Evolutionary conservation across 495 filamentous ascomycete genomes (phyloP).

Genomic region (Pseudevernia furfuracea): DNA sequence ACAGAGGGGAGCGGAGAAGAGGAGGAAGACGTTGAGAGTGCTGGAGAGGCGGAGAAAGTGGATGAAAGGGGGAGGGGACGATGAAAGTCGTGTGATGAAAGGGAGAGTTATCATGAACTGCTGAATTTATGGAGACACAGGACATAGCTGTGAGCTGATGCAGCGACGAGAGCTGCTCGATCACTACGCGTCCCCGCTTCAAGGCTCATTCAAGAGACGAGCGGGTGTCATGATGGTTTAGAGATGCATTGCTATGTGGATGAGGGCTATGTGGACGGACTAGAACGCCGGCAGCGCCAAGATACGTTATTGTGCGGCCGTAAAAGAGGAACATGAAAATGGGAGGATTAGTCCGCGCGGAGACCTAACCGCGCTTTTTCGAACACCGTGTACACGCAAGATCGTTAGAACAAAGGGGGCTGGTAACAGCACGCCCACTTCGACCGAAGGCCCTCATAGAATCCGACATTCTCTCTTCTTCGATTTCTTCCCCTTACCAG

Average conservation of each 20-base stretch:
- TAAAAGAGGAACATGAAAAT: not conserved
- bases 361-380: not conserved
- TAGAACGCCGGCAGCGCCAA: slow-evolving; percentile 7
- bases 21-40: slow-evolving; percentile 24
- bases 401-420: slow-evolving; percentile 36
- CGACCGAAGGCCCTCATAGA: slow-evolving; percentile 41
- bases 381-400: slow-evolving; percentile 16
- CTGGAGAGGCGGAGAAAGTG: slow-evolving; percentile 14
- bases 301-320: slow-evolving; percentile 1
- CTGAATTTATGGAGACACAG: not conserved
- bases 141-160: not conserved
- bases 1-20: slow-evolving; percentile 30
- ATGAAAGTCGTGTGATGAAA: slow-evolving; percentile 15
- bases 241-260: slow-evolving; percentile 14
- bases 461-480: slow-evolving; percentile 64
- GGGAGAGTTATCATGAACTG: not conserved
- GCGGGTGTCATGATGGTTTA: slow-evolving; percentile 12
- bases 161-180: not conserved
- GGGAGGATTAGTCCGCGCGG: not conserved
- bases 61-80: slow-evolving; percentile 17
- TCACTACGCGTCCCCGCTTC: not conserved
- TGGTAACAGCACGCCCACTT: not conserved
- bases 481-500: slow-evolving; percentile 46
- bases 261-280: slow-evolving; percentile 21
- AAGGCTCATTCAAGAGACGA: not conserved